Percentiles rank a stretch among this genome's conserved stretches.
These are phyloP conservation scores for Phaffia rhodozyma DNA, from an alignment of 1,284 basidiomycete genomes.

Conservation along the genomic window DNA sequence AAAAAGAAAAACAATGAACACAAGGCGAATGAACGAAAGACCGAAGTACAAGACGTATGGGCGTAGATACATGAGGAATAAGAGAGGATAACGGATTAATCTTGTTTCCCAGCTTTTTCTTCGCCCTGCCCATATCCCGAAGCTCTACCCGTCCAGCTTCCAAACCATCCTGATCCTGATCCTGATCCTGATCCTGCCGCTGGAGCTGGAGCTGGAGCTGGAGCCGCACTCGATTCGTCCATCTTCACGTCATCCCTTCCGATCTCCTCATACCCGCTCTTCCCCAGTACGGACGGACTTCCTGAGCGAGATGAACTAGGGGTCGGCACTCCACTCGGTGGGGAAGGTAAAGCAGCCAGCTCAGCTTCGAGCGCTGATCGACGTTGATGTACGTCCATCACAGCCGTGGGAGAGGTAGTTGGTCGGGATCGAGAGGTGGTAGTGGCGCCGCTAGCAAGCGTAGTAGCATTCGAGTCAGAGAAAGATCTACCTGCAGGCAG, in stretches of 20 bases:
- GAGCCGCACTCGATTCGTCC: too few relatives aligned
- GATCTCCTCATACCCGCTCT: constrained; percentile 15
- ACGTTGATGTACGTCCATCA: neutral
- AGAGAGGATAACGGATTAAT: too few relatives aligned
- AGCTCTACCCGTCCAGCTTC: too few relatives aligned
- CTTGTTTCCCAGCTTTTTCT: too few relatives aligned
- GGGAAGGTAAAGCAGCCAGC: constrained; percentile 11
- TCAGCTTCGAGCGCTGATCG: constrained; percentile 16
- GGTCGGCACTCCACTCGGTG: neutral
- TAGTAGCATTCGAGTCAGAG: neutral
- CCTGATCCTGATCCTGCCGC: too few relatives aligned
- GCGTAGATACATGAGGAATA: too few relatives aligned
- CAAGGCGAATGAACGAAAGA: too few relatives aligned
- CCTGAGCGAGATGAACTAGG: neutral
- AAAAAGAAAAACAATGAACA: too few relatives aligned
- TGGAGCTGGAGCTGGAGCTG: too few relatives aligned
- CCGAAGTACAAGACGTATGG: too few relatives aligned
- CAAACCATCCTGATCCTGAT: too few relatives aligned
- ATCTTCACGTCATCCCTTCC: constrained; percentile 3
- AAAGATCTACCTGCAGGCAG: neutral
- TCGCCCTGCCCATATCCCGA: too few relatives aligned
- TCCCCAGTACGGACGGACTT: neutral
- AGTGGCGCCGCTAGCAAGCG: neutral
- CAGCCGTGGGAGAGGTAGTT: neutral
- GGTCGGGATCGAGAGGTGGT: neutral